Evolutionary conservation across 164 flowering plant species (phyloP).

Genomic region (Warburgia ugandensis): DNA sequence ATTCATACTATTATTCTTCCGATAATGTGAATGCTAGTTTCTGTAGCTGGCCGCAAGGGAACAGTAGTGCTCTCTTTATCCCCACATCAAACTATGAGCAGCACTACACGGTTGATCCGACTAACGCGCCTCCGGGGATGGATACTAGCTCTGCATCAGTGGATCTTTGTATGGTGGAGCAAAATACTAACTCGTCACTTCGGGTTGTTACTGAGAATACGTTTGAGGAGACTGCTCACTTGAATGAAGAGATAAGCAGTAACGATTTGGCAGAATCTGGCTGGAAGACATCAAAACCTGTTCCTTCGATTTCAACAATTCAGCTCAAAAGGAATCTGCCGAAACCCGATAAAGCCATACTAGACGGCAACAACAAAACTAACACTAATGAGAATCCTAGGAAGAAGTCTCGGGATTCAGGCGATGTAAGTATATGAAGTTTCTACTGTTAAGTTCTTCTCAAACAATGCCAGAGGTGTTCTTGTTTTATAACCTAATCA

Average conservation of each 20-base stretch:
- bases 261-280: constrained; percentile 19
- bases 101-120: constrained; percentile 18
- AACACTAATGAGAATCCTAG: constrained; percentile 21
- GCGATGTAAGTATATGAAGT: constrained; percentile 33
- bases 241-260: constrained; percentile 24
- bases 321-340: constrained; percentile 16
- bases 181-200: constrained; percentile 10
- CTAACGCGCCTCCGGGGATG: constrained; percentile 11
- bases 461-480: not conserved
- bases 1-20: constrained; percentile 16
- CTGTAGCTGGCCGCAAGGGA: constrained; percentile 23
- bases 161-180: constrained; percentile 29
- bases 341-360: not conserved
- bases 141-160: constrained; percentile 19
- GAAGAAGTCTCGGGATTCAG: constrained; percentile 40
- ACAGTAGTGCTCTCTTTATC: constrained; percentile 15
- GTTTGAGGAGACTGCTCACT: constrained; percentile 23
- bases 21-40: constrained; percentile 18
- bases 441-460: not conserved
- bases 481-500: not conserved
- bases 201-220: constrained; percentile 12
- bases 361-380: constrained; percentile 10
- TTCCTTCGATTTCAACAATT: constrained; percentile 11
- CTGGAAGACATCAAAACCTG: constrained; percentile 5
- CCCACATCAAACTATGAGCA: constrained; percentile 19